Base-by-base conservation (phyloP, 164 flowering plant species). In the Vitis riparia region DNA sequence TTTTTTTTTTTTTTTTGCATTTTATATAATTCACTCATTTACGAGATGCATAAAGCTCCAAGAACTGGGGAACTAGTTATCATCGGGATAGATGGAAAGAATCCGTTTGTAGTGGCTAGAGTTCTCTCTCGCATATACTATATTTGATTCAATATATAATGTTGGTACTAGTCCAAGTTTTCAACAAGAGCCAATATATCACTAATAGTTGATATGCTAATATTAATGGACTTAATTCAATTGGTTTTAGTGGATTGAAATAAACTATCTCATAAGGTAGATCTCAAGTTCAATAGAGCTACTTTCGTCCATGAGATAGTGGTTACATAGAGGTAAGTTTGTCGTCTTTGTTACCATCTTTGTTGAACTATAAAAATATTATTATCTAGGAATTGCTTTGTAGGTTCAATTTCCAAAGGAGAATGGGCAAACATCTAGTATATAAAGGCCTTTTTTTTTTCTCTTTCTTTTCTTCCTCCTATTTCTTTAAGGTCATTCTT, bases 61-160 rank as follows among this genome's bases (percentile, higher is more conserved):
- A 82, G 73, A 7, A 78, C 84, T 3, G 89, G 94, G 7, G 91
- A 88, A 83, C 84, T 90, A n/a, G 86, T 90, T 14, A 81, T 82
- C 19, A 63, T 85, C 66, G 92, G 92, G 13, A 75, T 80, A 5
- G 79, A 78, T 71, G 79, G 84, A 30, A 62, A 50, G 17, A 82
- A 84, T 68, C 92, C 94, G 50, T 87, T 56, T 72, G 49, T 75
- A 57, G 89, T 75, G 63, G 14, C 88, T 12, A 92, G 94, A 17
- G 75, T 90, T 1, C 64, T 88, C 51, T 88, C 89, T 70, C 91
- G 94, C 88, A 80, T 11, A 29, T 44, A 23, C 19, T 56, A 0
- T 2, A 60, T 29, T 9, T 8, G 8, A 8, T 29, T 3, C 30
- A 62, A 23, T 23, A 23, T 1, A 16, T 62, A 3, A 60, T 7